These are phyloP conservation scores for Salvia rosmarinus DNA, from an alignment of 257 asterid genomes.

Conservation along the genomic window DNA sequence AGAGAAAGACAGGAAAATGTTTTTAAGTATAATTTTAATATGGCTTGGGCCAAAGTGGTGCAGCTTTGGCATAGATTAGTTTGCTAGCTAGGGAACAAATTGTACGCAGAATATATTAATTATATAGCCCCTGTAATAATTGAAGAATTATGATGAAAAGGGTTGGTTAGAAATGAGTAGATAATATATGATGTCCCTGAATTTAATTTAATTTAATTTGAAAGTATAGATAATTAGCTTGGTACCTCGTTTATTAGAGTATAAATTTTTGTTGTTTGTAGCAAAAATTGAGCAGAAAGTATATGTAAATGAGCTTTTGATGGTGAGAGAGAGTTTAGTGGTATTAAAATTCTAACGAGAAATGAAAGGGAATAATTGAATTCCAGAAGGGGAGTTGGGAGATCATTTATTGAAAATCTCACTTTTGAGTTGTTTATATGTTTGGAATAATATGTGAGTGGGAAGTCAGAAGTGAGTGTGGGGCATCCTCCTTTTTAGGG, in stretches of 20 bases:
- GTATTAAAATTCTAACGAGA: slow-evolving; percentile 37
- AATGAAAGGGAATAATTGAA: slow-evolving; percentile 61
- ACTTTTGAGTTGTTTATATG: slow-evolving; percentile 67
- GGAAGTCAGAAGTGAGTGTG: slow-evolving; percentile 61
- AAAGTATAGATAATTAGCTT: slow-evolving; percentile 1
- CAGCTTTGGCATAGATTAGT: slow-evolving; percentile 47
- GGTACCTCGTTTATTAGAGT: slow-evolving; percentile 4
- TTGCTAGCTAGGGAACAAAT: slow-evolving; percentile 42
- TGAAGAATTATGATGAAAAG: slow-evolving; percentile 52
- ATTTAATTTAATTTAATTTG: not conserved
- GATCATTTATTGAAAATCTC: slow-evolving; percentile 61
- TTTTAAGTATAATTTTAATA: slow-evolving; percentile 30
- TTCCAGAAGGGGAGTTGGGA: slow-evolving; percentile 57
- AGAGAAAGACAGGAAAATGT: slow-evolving; percentile 29
- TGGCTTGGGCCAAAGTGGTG: slow-evolving; percentile 52
- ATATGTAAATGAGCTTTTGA: slow-evolving; percentile 56
- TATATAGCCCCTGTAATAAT: slow-evolving; percentile 53
- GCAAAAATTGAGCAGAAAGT: slow-evolving; percentile 39
- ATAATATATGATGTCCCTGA: not conserved
- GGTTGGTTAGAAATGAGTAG: slow-evolving; percentile 40
- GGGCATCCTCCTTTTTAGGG: slow-evolving; percentile 49
- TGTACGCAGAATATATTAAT: slow-evolving; percentile 34
- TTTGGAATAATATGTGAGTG: slow-evolving; percentile 77
- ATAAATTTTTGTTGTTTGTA: slow-evolving; percentile 47
- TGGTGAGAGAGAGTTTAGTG: slow-evolving; percentile 42